Evolutionary conservation across 192 early-diverging fungal species (phyloP), one percentile per base, ranked within the genome.

Genomic region (Kickxella alabastrina): DNA sequence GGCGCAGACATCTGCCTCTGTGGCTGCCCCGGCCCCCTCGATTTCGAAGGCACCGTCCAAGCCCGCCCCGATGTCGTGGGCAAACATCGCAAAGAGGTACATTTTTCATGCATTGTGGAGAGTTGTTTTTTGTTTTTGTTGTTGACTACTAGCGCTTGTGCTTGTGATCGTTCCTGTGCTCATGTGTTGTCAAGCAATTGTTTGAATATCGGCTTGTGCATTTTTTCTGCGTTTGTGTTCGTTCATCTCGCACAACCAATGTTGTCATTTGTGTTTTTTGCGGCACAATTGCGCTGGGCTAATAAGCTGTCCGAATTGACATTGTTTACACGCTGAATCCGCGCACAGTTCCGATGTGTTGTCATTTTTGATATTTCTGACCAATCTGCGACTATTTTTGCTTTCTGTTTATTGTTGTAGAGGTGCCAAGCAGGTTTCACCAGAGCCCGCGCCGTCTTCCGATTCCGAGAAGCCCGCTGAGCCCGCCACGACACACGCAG

Each of bases 41-140:
- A 57, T 62, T 26, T 59, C 55, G 28, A 55, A 64, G 21, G 42
- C 65, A 10, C 43, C 62, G n/a, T 34, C 73, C 21, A 75, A 77
- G 62, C 49, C 68, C 10, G 68, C 69, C 21, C 62, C 71, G 15
- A 61, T 77, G 68, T 77, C 75, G 23, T 77, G 75, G 75, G 75
- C 75, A 55, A 77, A 54, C 55, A 72, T 77, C 41, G 75, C 75
- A 37, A 70, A 72, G 50, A 67, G 59, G 68, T 60, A 65, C 57
- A 63, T 66, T 31, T n/a, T 44, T 29, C 19, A 15, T 48, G 27
- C 46, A 32, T 19, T 19, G 29, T 17, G 4, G n/a, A 34, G n/a
- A 31, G 27, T 25, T 15, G 13, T 25, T 22, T 14, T 28, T 50
- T 50, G 49, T 31, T n/a, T 53, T 38, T 43, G 37, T 42, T 25